phyloP scores from a whole-genome alignment of 1,284 basidiomycete genomes.

The Irpex sp. region DNA sequence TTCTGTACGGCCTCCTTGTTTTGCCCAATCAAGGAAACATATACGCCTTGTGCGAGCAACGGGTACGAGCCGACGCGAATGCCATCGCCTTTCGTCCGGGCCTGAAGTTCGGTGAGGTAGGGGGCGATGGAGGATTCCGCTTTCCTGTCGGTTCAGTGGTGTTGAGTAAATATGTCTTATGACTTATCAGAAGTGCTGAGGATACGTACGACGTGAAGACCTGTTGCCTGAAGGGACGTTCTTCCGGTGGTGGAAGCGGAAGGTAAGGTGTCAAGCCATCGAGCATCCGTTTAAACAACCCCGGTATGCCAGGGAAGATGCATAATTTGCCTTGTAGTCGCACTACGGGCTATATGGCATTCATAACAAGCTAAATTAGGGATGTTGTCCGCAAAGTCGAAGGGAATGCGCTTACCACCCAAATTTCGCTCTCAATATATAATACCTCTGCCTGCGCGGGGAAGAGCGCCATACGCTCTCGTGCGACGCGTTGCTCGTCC shows the following conservation, averaged over 20 bases:
- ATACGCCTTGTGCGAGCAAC: conserved; percentile 57
- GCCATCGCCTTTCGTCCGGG: conserved; percentile 68
- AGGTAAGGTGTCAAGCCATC: conserved; percentile 70
- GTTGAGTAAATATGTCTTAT: background rate
- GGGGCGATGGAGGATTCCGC: conserved; percentile 90
- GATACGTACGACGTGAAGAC: conserved; percentile 70
- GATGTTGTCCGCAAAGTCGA: background rate
- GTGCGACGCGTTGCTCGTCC: conserved; percentile 68
- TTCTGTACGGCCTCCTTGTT: conserved; percentile 47
- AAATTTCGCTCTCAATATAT: conserved; percentile 71
- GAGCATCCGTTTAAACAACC: conserved; percentile 80
- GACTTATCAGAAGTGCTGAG: conserved; percentile 3
- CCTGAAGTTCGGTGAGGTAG: conserved; percentile 77
- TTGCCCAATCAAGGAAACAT: conserved; percentile 81
- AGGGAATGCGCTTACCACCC: conserved; percentile 65
- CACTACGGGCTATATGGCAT: conserved; percentile 65
- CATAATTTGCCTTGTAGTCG: conserved; percentile 82
- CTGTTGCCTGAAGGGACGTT: conserved; percentile 73
- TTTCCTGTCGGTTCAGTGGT: conserved; percentile 40
- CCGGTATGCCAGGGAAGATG: conserved; percentile 89
- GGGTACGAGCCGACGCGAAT: conserved; percentile 87
- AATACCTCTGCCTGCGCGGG: conserved; percentile 74
- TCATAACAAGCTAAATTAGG: background rate
- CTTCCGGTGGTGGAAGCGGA: conserved; percentile 66
- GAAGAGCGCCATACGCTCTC: conserved; percentile 82